Evolutionary conservation across 192 early-diverging fungal species (phyloP).

Genomic region (Dimargaris xerosporica): DNA sequence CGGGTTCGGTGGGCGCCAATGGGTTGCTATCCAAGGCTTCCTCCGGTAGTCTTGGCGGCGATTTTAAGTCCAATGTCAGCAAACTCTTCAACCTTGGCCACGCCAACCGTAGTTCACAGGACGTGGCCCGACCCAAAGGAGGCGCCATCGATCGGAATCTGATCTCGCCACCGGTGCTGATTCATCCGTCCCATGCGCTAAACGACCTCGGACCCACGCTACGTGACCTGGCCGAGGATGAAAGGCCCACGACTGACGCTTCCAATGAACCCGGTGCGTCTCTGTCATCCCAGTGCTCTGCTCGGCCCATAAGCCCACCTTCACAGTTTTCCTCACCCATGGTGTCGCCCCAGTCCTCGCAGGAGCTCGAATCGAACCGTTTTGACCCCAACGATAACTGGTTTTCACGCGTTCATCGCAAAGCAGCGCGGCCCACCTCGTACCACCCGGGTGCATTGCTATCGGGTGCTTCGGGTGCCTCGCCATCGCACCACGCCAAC

Average conservation of each 20-base stretch:
- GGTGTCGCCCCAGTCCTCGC: no score
- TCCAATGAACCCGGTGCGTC: neutral
- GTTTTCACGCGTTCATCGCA: slow-evolving; percentile 4
- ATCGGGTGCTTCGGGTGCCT: neutral
- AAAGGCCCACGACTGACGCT: neutral
- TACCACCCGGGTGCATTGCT: neutral
- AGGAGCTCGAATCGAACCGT: neutral
- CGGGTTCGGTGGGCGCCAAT: slow-evolving; percentile 1
- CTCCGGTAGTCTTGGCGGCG: neutral
- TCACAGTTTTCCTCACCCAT: neutral
- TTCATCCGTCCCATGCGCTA: slow-evolving; percentile 6
- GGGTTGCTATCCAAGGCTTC: neutral
- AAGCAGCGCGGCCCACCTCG: neutral
- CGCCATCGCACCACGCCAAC: neutral
- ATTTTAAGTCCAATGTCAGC: neutral
- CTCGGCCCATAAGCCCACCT: neutral
- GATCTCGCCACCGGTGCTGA: slow-evolving; percentile 6
- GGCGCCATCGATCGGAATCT: neutral
- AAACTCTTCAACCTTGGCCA: neutral
- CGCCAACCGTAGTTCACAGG: slow-evolving; percentile 7
- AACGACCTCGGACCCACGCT: neutral
- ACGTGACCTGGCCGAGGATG: neutral
- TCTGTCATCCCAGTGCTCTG: neutral
- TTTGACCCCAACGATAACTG: slow-evolving; percentile 9
- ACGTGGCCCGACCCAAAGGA: neutral